phyloP scores from a whole-genome alignment of 73 alveolate species.

The Blepharisma stoltei region DNA sequence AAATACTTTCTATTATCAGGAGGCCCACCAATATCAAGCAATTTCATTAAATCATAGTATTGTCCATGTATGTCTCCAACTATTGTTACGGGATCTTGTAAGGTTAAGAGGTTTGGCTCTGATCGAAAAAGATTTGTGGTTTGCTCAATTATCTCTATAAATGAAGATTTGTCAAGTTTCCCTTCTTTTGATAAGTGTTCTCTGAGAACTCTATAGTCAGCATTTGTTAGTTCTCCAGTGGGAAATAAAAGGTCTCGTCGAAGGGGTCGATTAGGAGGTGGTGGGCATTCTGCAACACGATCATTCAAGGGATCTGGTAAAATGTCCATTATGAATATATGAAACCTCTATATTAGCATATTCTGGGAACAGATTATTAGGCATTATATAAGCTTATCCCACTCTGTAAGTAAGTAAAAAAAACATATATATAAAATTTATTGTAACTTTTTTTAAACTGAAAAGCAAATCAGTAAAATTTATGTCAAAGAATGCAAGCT shows the following conservation, averaged over 20 bases:
- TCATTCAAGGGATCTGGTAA: conserved; percentile 41
- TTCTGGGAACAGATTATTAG: too few relatives aligned
- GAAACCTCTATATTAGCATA: too few relatives aligned
- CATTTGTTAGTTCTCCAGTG: conserved; percentile 28
- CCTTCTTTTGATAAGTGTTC: conserved; percentile 66
- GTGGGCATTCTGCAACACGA: conserved; percentile 34
- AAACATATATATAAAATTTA: too few relatives aligned
- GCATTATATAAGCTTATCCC: too few relatives aligned
- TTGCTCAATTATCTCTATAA: conserved; percentile 32
- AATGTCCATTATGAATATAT: conserved; percentile 27
- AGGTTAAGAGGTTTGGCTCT: conserved; percentile 76
- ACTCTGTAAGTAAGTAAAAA: too few relatives aligned
- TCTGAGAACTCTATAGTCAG: conserved; percentile 62
- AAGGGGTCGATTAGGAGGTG: conserved; percentile 52
- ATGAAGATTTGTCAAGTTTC: conserved; percentile 43
- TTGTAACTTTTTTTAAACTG: too few relatives aligned
- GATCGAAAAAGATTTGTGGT: conserved; percentile 35
- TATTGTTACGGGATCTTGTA: conserved; percentile 74
- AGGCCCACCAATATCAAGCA: conserved; percentile 79
- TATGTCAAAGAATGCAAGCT: too few relatives aligned
- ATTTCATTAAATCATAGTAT: conserved; percentile 69
- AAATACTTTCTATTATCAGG: conserved; percentile 74
- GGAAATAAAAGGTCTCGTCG: conserved; percentile 38
- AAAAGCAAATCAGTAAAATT: too few relatives aligned
- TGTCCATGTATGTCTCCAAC: conserved; percentile 91